A percentile compares a stretch with the other conserved stretches of the same genome.
phyloP scores from a whole-genome alignment of 2,329 filamentous ascomycete species.

The Sporothrix sp. region DNA sequence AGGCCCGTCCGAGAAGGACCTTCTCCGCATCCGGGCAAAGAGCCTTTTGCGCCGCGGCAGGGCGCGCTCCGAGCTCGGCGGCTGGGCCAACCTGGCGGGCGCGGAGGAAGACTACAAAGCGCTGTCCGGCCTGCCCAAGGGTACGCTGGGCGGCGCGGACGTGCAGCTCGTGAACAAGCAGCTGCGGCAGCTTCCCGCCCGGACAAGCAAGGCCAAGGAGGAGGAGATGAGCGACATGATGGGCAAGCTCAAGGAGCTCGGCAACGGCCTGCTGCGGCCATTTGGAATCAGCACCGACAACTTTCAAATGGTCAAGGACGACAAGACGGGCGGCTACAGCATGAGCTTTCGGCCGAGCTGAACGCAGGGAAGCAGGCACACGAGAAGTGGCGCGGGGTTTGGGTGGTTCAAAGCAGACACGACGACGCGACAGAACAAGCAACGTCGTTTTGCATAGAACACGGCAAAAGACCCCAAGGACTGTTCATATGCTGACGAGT shows the following conservation, averaged over 20 bases:
- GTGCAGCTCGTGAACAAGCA: constrained; percentile 57
- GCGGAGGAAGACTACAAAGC: constrained; percentile 71
- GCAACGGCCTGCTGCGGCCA: constrained; percentile 83
- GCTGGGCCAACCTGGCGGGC: constrained; percentile 71
- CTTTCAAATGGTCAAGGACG: constrained; percentile 88
- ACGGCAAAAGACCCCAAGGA: no score
- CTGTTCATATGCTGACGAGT: no score
- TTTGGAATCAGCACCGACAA: constrained; percentile 92
- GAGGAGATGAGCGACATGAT: constrained; percentile 94
- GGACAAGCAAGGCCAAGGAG: constrained; percentile 69
- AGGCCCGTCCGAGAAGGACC: constrained; percentile 41
- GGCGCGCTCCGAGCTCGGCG: constrained; percentile 58
- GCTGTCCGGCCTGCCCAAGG: constrained; percentile 33
- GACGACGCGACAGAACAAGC: no score
- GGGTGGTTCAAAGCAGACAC: not conserved
- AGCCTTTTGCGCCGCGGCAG: constrained; percentile 70
- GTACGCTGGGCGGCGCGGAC: constrained; percentile 55
- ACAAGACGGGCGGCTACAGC: constrained; percentile 82
- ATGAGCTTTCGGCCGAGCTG: constrained; percentile 59
- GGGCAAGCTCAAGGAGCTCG: constrained; percentile 86
- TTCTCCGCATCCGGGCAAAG: constrained; percentile 71
- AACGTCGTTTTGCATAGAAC: no score
- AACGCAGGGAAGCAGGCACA: no score
- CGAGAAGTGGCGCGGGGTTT: no score
- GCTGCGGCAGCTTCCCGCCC: constrained; percentile 54